Conservation (phyloP, 2,329 filamentous ascomycete genomes). For the Talaromyces sp. region DNA sequence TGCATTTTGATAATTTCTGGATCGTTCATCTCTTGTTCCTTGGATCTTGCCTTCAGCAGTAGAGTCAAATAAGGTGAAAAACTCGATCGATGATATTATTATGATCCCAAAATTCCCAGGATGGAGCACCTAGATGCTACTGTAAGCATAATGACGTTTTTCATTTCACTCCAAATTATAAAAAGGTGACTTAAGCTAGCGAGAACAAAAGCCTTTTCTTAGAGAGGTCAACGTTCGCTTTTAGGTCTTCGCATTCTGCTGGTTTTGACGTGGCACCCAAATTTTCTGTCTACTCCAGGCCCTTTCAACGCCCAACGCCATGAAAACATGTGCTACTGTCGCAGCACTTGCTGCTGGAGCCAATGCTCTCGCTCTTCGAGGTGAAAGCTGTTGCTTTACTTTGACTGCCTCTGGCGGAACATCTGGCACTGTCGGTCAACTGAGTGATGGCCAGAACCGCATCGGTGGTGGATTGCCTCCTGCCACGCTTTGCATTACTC, state of each 20-base stretch:
- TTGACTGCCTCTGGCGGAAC: constrained; percentile 49
- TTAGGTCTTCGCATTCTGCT: background rate
- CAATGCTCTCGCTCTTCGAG: constrained; percentile 42
- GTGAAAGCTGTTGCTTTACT: constrained; percentile 51
- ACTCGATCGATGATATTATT: background rate
- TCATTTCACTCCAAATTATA: background rate
- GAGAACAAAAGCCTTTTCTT: background rate
- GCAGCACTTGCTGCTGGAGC: constrained; percentile 41
- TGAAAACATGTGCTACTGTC: constrained; percentile 29
- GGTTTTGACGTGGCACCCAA: background rate
- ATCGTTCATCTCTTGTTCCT: background rate
- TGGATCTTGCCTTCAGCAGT: background rate
- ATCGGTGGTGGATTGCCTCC: constrained; percentile 50
- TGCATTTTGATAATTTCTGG: background rate
- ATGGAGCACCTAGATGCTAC: background rate
- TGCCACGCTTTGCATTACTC: constrained; percentile 55
- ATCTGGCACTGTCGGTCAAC: constrained; percentile 55
- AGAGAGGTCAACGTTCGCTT: background rate
- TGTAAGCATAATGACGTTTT: constrained; percentile 10
- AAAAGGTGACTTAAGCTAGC: background rate
- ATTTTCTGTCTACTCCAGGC: too few species aligned
- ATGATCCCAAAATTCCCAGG: background rate
- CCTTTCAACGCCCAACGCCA: background rate
- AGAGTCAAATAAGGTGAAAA: background rate
- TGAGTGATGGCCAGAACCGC: constrained; percentile 61